Percentiles rank a stretch among this genome's conserved stretches.
Evolutionary conservation across 345 rosid genomes (phyloP).

Genomic region (Leavenworthia alabamica): DNA sequence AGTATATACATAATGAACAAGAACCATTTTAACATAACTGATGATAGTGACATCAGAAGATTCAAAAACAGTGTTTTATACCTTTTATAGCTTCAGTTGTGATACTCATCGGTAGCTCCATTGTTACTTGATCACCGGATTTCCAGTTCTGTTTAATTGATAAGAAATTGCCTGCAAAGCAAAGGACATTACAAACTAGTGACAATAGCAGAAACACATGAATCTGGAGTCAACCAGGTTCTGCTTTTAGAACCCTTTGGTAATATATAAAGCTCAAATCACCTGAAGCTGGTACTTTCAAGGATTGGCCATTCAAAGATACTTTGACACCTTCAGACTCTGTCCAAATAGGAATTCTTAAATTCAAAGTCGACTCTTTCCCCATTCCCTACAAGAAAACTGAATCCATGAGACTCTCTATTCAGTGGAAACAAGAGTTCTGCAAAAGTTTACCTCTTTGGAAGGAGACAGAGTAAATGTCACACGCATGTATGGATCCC

Average conservation of each 20-base stretch:
- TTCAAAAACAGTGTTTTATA: slow-evolving; percentile 11
- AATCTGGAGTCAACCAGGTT: background rate
- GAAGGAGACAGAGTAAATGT: slow-evolving; percentile 41
- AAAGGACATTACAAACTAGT: background rate
- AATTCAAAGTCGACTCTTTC: slow-evolving; percentile 52
- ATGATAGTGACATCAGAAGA: background rate
- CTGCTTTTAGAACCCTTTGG: background rate
- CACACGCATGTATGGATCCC: slow-evolving; percentile 56
- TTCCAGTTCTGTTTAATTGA: slow-evolving; percentile 51
- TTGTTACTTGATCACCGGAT: slow-evolving; percentile 43
- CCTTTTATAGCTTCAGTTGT: slow-evolving; percentile 75
- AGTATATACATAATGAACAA: background rate
- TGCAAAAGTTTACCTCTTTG: slow-evolving; percentile 34
- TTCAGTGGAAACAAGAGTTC: background rate
- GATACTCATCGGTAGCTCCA: slow-evolving; percentile 53
- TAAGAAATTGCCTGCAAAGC: slow-evolving; percentile 52
- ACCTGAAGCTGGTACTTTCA: slow-evolving; percentile 64
- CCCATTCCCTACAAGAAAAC: slow-evolving; percentile 37
- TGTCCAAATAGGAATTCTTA: slow-evolving; percentile 77
- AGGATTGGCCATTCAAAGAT: slow-evolving; percentile 44
- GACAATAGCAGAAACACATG: background rate
- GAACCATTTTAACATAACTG: background rate
- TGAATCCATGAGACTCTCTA: slow-evolving; percentile 5
- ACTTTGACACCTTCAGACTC: slow-evolving; percentile 51
- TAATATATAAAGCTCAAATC: background rate